Conservation (phyloP, 352 stramenopile species). For the Phytophthora palmivora region DNA sequence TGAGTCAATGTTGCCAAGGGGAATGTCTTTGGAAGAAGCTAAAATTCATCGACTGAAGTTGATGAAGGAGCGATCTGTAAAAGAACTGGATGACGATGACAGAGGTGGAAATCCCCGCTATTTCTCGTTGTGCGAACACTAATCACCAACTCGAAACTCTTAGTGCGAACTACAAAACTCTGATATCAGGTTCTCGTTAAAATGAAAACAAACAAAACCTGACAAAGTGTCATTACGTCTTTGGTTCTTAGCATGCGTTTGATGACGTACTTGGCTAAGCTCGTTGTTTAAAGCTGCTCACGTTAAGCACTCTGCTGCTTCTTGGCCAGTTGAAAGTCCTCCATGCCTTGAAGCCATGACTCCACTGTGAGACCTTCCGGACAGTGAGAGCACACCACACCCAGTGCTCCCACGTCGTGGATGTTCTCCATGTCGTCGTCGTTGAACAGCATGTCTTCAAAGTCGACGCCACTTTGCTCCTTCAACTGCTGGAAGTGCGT, state of each 20-base stretch:
- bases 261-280: background rate
- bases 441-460: constrained; percentile 96
- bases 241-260: constrained; percentile 8
- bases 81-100: background rate
- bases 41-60: constrained; percentile 30
- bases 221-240: no score
- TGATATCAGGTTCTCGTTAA: no score
- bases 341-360: constrained; percentile 74
- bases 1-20: constrained; percentile 29
- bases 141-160: background rate
- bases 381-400: constrained; percentile 27
- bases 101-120: constrained; percentile 15
- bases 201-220: no score
- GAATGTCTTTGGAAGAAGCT: constrained; percentile 36
- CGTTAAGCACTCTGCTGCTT: constrained; percentile 17
- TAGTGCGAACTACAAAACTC: no score
- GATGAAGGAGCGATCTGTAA: constrained; percentile 36
- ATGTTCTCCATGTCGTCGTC: constrained; percentile 63
- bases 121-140: constrained; percentile 37
- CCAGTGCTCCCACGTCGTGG: constrained; percentile 37
- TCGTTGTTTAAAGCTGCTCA: background rate
- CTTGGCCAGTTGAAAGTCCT: constrained; percentile 65
- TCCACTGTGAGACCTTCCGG: constrained; percentile 66
- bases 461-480: constrained; percentile 68
- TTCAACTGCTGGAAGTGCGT: constrained; percentile 92